Base-by-base conservation (phyloP, 768 basidiomycete species). In the Cyathus striatus region DNA sequence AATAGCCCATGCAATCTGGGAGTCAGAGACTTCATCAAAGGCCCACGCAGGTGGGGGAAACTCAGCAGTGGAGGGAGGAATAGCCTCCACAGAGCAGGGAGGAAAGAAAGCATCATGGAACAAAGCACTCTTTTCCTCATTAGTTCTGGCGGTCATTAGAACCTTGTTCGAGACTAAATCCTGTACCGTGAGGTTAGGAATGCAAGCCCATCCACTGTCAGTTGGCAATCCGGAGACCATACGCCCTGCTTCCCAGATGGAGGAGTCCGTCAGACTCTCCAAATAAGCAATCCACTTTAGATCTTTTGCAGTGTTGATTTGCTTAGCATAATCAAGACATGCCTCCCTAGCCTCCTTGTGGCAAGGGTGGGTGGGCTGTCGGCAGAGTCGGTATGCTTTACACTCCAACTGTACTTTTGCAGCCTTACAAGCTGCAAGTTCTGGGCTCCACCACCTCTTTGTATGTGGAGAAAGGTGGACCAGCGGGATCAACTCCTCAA, bases 271-370 rank as follows among this genome's bases (percentile, higher is more conserved):
- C 0, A 56, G 17, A 1, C 42, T 43, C 20, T 63, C 57, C 10
- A 64, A 52, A 47, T 48, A 69, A 2, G 55, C 41, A 2, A 41
- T 44, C 62, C 60, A 68, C 26, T 57, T 46, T 4, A 38, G 40
- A 1, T 36, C 43, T 24, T 63, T 63, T 1, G 49, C 48, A 4
- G 40, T 43, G n/a, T 44, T 34, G 16, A 58, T 49, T 0, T 13
- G 44, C 3, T 56, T 41, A 0, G 42, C 23, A 30, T 58, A 59
- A 0, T 39, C 33, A 4, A 56, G 60, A 6, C 50, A n/a, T n/a
- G n/a, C n/a, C n/a, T n/a, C n/a, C n/a, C n/a, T n/a, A n/a, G n/a
- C n/a, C n/a, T n/a, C n/a, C n/a, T n/a, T n/a, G n/a, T n/a, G n/a
- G n/a, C n/a, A n/a, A n/a, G n/a, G n/a, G n/a, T n/a, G n/a, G n/a